phyloP scores from a whole-genome alignment of 1,139 yeast species.

The Yamadazyma aaseri region DNA sequence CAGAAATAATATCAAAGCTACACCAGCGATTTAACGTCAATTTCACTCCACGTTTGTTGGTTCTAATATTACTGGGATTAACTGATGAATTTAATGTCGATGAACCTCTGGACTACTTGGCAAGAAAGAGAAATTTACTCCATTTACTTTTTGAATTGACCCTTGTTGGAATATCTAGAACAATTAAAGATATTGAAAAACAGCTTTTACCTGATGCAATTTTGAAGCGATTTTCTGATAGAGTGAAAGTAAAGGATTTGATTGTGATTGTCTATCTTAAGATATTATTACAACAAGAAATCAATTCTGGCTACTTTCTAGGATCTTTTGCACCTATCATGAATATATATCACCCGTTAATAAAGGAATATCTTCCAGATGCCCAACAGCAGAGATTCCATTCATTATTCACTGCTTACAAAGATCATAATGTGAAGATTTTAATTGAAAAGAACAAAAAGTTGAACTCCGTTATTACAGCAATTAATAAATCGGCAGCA shows the following conservation, averaged over 20 bases:
- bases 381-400: too few species aligned
- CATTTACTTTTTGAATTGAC: constrained; percentile 62
- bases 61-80: constrained; percentile 46
- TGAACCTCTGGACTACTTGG: constrained; percentile 29
- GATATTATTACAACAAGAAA: constrained; percentile 51
- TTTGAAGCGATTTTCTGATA: constrained; percentile 17
- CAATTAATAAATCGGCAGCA: constrained; percentile 55
- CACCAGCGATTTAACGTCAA: constrained; percentile 67
- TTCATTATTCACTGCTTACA: constrained; percentile 50
- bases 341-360: constrained; percentile 40
- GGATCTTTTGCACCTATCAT: constrained; percentile 49
- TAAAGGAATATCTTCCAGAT: constrained; percentile 14
- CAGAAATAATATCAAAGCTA: constrained; percentile 67
- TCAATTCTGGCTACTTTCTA: constrained; percentile 47
- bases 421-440: constrained; percentile 41
- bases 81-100: constrained; percentile 40
- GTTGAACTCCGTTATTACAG: constrained; percentile 33
- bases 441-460: constrained; percentile 34
- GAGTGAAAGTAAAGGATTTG: constrained; percentile 27
- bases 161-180: constrained; percentile 56
- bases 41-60: constrained; percentile 55
- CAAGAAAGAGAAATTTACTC: constrained; percentile 46
- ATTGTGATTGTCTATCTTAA: constrained; percentile 51
- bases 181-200: constrained; percentile 33
- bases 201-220: constrained; percentile 26